phyloP scores from a whole-genome alignment of 257 asterid genomes.

The Solanum habrochaites region DNA sequence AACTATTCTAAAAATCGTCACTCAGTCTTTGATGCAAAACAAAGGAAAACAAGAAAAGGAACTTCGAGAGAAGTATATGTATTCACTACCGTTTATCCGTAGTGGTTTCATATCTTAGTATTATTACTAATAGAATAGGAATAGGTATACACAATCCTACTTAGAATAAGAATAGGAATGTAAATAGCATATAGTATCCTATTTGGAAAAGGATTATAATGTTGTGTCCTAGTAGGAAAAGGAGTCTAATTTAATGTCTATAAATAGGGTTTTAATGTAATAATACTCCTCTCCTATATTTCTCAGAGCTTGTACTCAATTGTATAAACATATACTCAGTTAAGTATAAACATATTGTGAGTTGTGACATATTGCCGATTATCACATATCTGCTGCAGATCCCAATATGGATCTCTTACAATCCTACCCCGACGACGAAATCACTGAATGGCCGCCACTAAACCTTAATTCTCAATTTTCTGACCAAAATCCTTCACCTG shows the following conservation, averaged over 20 bases:
- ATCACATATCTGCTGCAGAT: not conserved
- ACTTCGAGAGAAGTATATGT: not conserved
- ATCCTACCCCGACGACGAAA: not conserved
- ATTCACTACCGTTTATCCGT: not conserved
- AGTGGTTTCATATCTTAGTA: not conserved
- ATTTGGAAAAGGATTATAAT: not conserved
- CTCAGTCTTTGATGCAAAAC: not conserved
- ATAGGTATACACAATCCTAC: not conserved
- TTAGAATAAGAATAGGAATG: not conserved
- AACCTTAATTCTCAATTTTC: not conserved
- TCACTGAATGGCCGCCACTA: not conserved
- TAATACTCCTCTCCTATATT: not conserved
- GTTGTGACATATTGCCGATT: not conserved
- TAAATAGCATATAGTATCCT: not conserved
- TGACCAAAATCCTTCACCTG: not conserved
- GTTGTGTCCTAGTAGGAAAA: not conserved
- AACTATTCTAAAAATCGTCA: not conserved
- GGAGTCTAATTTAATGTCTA: too few species aligned
- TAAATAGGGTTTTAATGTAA: not conserved
- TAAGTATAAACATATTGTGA: not conserved
- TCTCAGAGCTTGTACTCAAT: not conserved
- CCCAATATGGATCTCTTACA: not conserved
- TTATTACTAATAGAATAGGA: not conserved
- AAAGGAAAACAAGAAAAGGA: not conserved
- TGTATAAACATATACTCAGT: too few species aligned